phyloP scores from a whole-genome alignment of 257 asterid species.

The Solanum chilense region DNA sequence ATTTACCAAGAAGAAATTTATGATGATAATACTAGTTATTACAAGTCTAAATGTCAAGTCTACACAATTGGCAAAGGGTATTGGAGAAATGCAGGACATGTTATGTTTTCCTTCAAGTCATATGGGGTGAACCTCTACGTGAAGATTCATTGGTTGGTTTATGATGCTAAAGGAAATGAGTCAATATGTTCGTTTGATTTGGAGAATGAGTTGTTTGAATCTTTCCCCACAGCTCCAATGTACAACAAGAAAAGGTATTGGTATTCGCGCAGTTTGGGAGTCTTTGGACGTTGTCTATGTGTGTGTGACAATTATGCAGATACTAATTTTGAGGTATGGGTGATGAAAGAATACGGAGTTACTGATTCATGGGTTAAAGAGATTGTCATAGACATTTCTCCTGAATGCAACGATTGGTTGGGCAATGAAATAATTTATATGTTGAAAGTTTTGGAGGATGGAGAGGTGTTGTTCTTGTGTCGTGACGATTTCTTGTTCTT shows the following conservation, averaged over 20 bases:
- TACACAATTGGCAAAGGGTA: constrained; percentile 24
- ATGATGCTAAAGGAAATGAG: constrained; percentile 21
- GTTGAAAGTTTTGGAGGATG: constrained; percentile 23
- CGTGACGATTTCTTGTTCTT: constrained; percentile 14
- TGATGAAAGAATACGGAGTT: constrained; percentile 41
- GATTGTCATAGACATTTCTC: constrained; percentile 17
- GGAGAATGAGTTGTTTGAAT: constrained; percentile 24
- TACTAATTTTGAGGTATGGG: constrained; percentile 26
- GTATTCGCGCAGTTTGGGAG: constrained; percentile 23
- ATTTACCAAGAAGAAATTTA: constrained; percentile 25
- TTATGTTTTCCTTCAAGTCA: constrained; percentile 5
- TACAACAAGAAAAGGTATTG: not conserved
- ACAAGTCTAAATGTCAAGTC: constrained; percentile 25
- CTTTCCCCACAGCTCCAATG: constrained; percentile 8
- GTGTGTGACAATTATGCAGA: constrained; percentile 25
- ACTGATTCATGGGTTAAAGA: constrained; percentile 30
- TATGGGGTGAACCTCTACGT: constrained; percentile 21
- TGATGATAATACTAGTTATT: constrained; percentile 6
- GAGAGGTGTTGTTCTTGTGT: constrained; percentile 33
- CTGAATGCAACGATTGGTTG: constrained; percentile 10
- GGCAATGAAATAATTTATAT: constrained; percentile 19
- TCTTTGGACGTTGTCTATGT: constrained; percentile 14
- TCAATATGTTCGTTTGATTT: constrained; percentile 44
- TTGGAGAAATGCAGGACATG: constrained; percentile 26
- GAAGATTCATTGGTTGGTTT: constrained; percentile 43